Base-by-base conservation (phyloP, 352 stramenopile species). In the Pythium rishiriense region DNA sequence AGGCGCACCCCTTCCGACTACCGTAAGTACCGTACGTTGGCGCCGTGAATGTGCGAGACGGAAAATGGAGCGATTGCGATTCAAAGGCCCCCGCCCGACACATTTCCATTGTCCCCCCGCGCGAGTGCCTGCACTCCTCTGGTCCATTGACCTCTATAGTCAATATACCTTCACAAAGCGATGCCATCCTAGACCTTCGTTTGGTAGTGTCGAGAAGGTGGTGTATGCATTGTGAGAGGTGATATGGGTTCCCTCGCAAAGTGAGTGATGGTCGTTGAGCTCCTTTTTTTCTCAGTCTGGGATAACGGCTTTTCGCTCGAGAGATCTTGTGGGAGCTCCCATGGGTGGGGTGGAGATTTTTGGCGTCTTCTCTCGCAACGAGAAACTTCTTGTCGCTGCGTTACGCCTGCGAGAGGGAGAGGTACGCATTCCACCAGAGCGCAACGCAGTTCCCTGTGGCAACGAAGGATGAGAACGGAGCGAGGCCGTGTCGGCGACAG, bases 401-500 rank as follows among this genome's bases (percentile, higher is more conserved):
- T n/a, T 69, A 85, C 48, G 68, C 64, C 63, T 90, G 81, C 33
- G 75, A 69, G 66, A 92, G 79, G 33, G 81, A 90, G 54, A 92
- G 67, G 68, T 92, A 92, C 69, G 79, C 75, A 59, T 89, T 92
- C 83, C 83, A 92, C 83, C 81, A 90, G 28, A 92, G 78, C 28
- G 81, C 81, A 31, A 89, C 65, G 54, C 72, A 75, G 55, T 90
- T 90, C 62, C 81, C 83, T 91, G 35, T 28, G 22, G 46, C 11
- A 7, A 24, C 3, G 11, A 43, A 17, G 22, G 2, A 31, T 37
- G 6, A 35, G 28, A 7, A 43, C 7, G 37, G 37, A 43, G 7
- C 37, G 3, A 17, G 19, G 11, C 37, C 10, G 17, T 14, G 33
- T 39, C 33, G 33, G 8, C 8, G 8, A 39, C 29, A 41, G 42